Percentiles rank a stretch among this genome's conserved stretches.
These are phyloP conservation scores for Salisapilia sapeloensis DNA, from an alignment of 352 stramenopile species.

Conservation along the genomic window DNA sequence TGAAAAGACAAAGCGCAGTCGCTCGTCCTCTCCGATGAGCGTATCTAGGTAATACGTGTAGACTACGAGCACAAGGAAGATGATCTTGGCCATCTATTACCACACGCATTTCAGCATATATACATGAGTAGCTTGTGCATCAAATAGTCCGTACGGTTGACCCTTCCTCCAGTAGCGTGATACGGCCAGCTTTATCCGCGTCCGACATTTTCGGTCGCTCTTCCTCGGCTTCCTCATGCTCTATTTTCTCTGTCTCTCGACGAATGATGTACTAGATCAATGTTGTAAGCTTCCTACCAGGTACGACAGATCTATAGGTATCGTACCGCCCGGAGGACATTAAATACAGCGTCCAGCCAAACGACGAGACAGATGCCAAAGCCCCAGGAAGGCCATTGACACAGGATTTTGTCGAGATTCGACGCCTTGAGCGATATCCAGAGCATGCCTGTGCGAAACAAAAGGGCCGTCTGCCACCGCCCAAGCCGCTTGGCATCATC, in stretches of 20 bases:
- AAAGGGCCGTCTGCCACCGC: conserved; percentile 58
- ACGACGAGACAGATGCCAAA: conserved; percentile 59
- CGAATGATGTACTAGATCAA: no score
- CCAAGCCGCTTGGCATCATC: conserved; percentile 38
- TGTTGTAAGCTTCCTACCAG: no score
- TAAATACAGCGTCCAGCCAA: conserved; percentile 47
- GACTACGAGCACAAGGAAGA: conserved; percentile 48
- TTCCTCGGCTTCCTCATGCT: no score
- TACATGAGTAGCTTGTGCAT: neutral
- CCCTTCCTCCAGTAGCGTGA: conserved; percentile 50
- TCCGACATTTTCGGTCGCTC: no score
- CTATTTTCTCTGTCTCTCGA: no score
- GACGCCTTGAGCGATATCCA: conserved; percentile 51
- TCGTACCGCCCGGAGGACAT: conserved; percentile 32
- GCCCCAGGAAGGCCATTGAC: conserved; percentile 46
- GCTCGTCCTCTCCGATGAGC: conserved; percentile 28
- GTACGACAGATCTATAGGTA: no score
- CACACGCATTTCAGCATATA: neutral
- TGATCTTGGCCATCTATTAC: conserved; percentile 31
- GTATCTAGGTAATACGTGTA: conserved; percentile 58
- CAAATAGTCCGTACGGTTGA: conserved; percentile 12
- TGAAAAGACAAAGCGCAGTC: conserved; percentile 31
- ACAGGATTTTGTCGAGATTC: conserved; percentile 34
- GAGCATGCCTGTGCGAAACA: conserved; percentile 41
- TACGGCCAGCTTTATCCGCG: conserved; percentile 30